Evolutionary conservation across 306 rosid species (phyloP).

Genomic region (Malus sieversii): DNA sequence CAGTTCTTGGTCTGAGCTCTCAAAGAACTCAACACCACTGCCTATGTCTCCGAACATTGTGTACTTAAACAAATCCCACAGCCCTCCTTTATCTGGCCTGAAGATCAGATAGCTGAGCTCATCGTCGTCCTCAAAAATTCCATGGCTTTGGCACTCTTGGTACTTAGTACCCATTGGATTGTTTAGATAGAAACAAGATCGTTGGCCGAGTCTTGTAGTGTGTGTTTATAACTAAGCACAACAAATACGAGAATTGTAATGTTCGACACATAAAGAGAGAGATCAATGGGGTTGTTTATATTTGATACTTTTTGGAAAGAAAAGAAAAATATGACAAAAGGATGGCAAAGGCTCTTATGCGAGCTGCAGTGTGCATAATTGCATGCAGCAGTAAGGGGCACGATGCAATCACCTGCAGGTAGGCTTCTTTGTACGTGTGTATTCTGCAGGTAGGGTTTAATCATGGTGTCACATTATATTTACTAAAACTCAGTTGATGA

Average conservation of each 20-base stretch:
- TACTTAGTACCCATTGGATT: not conserved
- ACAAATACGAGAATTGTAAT: too few species aligned
- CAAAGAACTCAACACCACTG: slow-evolving; percentile 31
- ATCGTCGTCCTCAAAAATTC: not conserved
- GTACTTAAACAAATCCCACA: slow-evolving; percentile 36
- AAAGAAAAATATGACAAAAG: not conserved
- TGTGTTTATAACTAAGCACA: too few species aligned
- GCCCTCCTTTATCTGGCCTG: slow-evolving; percentile 48
- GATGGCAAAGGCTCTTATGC: not conserved
- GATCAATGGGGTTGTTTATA: too few species aligned
- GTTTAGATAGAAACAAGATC: too few species aligned
- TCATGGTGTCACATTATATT: not conserved
- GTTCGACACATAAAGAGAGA: too few species aligned
- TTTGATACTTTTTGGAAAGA: too few species aligned
- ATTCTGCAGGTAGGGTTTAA: not conserved
- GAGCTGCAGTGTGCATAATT: not conserved
- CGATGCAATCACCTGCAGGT: not conserved
- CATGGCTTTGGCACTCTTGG: not conserved
- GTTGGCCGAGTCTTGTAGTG: too few species aligned
- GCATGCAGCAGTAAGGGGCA: not conserved
- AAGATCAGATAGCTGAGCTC: slow-evolving; percentile 38
- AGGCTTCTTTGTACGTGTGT: not conserved
- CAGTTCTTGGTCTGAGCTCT: slow-evolving; percentile 27
- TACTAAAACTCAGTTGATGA: too few species aligned
- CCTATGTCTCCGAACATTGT: slow-evolving; percentile 14